Evolutionary conservation across 2,329 filamentous ascomycete species (phyloP).

Genomic region (Paraphoma chrysanthemicola): DNA sequence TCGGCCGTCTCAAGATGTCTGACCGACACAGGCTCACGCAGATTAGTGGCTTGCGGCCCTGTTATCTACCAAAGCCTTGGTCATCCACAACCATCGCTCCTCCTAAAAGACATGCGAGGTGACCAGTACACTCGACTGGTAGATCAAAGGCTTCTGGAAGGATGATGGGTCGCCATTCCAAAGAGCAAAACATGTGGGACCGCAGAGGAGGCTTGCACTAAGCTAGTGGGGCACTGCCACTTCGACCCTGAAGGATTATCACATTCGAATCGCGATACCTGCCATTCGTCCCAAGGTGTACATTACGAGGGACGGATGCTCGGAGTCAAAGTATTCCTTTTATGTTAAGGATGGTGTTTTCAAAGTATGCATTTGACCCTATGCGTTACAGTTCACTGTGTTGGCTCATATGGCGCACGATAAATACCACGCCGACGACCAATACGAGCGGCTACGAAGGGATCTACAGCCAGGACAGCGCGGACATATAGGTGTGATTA

Average conservation of each 20-base stretch:
- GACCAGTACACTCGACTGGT: conserved; percentile 1
- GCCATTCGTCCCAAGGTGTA: conserved; percentile 9
- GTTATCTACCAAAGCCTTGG: too few relatives aligned
- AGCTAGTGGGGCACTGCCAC: conserved; percentile 29
- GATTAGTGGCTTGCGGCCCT: background rate
- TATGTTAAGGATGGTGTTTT: background rate
- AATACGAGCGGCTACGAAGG: background rate
- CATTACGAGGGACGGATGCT: background rate
- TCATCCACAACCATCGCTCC: background rate
- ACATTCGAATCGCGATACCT: conserved; percentile 7
- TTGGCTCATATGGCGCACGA: background rate
- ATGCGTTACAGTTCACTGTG: conserved; percentile 2
- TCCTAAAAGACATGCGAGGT: background rate
- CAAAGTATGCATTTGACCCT: background rate
- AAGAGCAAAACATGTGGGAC: conserved; percentile 33
- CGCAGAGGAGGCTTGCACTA: conserved; percentile 21
- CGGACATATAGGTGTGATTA: background rate
- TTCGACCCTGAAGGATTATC: conserved; percentile 15
- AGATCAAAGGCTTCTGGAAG: conserved; percentile 10
- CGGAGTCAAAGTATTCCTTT: too few relatives aligned
- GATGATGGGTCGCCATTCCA: conserved; percentile 15
- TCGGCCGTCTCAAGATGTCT: background rate
- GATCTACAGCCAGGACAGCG: background rate
- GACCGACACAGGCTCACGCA: background rate
- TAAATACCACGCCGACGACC: background rate